Evolutionary conservation across 306 rosid genomes (phyloP).

Genomic region (Sophora flavescens): DNA sequence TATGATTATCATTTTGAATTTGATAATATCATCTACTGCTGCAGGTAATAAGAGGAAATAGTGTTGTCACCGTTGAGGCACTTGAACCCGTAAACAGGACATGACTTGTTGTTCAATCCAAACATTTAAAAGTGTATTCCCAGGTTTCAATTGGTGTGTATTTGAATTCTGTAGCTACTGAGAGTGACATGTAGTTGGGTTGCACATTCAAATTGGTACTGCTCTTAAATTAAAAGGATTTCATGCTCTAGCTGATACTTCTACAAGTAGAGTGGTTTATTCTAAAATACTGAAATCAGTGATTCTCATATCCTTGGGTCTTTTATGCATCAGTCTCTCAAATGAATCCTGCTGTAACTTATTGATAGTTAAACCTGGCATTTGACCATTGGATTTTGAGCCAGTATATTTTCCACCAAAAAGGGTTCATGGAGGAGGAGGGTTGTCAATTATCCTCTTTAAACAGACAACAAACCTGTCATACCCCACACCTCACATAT

Average conservation of each 20-base stretch:
- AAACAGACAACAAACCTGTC: neutral
- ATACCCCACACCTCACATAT: too few relatives aligned
- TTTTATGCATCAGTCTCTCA: neutral
- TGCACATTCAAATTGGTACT: neutral
- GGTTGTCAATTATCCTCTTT: too few relatives aligned
- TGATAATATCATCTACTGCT: constrained; percentile 39
- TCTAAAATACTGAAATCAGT: neutral
- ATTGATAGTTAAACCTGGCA: neutral
- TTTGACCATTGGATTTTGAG: neutral
- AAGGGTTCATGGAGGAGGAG: neutral
- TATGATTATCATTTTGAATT: neutral
- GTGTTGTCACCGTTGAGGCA: constrained; percentile 98
- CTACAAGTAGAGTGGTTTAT: too few relatives aligned
- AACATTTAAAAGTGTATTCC: constrained; percentile 14
- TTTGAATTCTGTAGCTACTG: constrained; percentile 26
- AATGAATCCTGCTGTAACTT: neutral
- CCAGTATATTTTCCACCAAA: neutral
- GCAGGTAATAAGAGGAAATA: constrained; percentile 96
- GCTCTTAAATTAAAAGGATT: neutral
- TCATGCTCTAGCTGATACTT: neutral
- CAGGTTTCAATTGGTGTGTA: constrained; percentile 25
- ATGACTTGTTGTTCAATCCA: constrained; percentile 34
- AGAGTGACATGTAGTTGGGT: constrained; percentile 38
- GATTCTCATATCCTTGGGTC: neutral
- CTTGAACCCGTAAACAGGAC: constrained; percentile 88